Conservation (phyloP, 1,284 basidiomycete species). For the Boletus semigastroideus region DNA sequence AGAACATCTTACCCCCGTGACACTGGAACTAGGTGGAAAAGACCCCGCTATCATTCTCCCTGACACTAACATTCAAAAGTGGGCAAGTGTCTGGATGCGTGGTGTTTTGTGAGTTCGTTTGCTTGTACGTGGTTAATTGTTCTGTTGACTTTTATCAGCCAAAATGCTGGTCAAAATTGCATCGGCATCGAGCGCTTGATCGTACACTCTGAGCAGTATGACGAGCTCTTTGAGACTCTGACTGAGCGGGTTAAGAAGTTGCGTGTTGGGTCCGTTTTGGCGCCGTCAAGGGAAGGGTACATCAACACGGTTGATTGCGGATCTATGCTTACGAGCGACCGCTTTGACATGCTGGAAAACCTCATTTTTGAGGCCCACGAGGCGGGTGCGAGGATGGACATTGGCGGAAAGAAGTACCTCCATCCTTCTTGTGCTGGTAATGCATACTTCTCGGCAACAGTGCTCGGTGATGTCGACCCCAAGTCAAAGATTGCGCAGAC, state of each 20-base stretch:
- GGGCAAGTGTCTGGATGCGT: constrained; percentile 78
- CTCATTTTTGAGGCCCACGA: constrained; percentile 72
- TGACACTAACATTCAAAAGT: constrained; percentile 68
- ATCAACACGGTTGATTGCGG: constrained; percentile 76
- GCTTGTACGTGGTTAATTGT: neutral
- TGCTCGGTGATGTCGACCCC: constrained; percentile 79
- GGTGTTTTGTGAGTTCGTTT: constrained; percentile 75
- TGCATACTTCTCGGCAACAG: constrained; percentile 85
- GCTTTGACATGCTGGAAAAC: constrained; percentile 70
- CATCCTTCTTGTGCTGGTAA: constrained; percentile 70
- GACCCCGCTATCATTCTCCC: constrained; percentile 79
- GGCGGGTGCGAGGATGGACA: constrained; percentile 67
- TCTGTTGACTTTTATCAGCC: constrained; percentile 45
- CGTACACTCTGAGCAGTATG: constrained; percentile 76
- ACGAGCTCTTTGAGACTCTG: constrained; percentile 69
- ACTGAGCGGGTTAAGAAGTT: constrained; percentile 63
- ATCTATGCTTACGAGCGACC: constrained; percentile 73
- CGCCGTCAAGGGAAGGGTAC: constrained; percentile 62
- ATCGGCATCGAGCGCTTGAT: constrained; percentile 94
- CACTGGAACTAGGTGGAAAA: constrained; percentile 88
- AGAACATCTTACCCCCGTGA: constrained; percentile 83
- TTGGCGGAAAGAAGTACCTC: constrained; percentile 62
- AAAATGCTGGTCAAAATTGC: constrained; percentile 95
- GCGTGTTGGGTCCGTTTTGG: constrained; percentile 68
- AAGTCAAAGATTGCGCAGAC: constrained; percentile 75